Conservation (phyloP, 331 rosid genomes). For the Quercus tomentella region DNA sequence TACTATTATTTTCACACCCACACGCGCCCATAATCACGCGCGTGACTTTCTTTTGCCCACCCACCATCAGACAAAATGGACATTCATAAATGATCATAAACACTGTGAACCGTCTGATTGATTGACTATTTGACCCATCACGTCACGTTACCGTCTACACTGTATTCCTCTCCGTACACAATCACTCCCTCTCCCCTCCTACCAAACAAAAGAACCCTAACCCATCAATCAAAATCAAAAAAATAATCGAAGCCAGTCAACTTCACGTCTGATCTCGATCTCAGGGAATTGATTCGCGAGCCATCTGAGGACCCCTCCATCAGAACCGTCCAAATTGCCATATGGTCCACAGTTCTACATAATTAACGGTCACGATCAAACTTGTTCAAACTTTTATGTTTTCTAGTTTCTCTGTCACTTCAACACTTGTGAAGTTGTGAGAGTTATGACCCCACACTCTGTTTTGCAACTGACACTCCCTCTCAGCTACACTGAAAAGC, state of each 20-base stretch:
- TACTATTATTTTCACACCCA: not conserved
- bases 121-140: not conserved
- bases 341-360: not conserved
- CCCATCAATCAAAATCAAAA: not conserved
- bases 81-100: not conserved
- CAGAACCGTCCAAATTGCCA: not conserved
- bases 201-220: not conserved
- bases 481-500: not conserved
- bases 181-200: not conserved
- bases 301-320: not conserved
- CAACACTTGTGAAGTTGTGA: not conserved
- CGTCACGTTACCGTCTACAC: not conserved
- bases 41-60: not conserved
- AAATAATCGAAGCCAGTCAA: not conserved
- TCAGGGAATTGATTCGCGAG: too few species aligned
- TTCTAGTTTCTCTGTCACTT: too few species aligned
- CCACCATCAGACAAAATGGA: not conserved
- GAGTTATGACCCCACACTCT: not conserved
- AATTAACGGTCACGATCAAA: conserved; percentile 22
- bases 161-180: too few species aligned
- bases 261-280: not conserved
- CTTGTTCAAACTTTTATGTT: conserved; percentile 17
- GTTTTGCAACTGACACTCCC: not conserved
- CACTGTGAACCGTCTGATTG: not conserved
- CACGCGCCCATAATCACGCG: not conserved